phyloP scores from a whole-genome alignment of 2,329 filamentous ascomycete species.

The Fusarium pseudograminearum region DNA sequence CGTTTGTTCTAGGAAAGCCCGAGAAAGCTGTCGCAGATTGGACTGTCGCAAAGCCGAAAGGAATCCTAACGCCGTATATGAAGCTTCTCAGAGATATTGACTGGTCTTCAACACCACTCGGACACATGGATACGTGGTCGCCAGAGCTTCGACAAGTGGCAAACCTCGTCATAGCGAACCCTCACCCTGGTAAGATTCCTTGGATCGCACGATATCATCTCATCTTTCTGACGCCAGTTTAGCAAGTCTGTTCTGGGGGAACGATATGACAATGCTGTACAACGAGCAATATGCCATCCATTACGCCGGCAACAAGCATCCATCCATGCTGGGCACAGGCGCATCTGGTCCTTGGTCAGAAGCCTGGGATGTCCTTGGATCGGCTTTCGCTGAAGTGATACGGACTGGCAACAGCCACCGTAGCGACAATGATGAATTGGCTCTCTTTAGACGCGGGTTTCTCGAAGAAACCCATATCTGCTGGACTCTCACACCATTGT shows the following conservation, averaged over 20 bases:
- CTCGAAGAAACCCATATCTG: constrained; percentile 56
- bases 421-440: constrained; percentile 51
- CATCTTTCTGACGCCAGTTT: background rate
- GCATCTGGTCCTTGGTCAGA: constrained; percentile 70
- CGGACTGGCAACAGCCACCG: constrained; percentile 52
- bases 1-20: constrained; percentile 48
- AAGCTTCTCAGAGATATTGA: constrained; percentile 52
- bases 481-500: constrained; percentile 56
- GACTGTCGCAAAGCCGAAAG: constrained; percentile 49
- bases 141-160: constrained; percentile 58
- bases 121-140: constrained; percentile 59
- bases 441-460: constrained; percentile 51
- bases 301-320: constrained; percentile 73
- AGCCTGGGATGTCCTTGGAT: constrained; percentile 51
- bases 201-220: background rate
- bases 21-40: constrained; percentile 54
- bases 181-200: constrained; percentile 49
- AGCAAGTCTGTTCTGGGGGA: constrained; percentile 71
- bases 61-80: constrained; percentile 49
- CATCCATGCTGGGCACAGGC: constrained; percentile 68
- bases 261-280: constrained; percentile 71
- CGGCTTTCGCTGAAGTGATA: constrained; percentile 53
- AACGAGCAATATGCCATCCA: constrained; percentile 69
- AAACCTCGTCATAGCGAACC: constrained; percentile 55
- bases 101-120: constrained; percentile 59